Base-by-base conservation (phyloP, 2,329 filamentous ascomycete genomes). In the Helotiales sp. region DNA sequence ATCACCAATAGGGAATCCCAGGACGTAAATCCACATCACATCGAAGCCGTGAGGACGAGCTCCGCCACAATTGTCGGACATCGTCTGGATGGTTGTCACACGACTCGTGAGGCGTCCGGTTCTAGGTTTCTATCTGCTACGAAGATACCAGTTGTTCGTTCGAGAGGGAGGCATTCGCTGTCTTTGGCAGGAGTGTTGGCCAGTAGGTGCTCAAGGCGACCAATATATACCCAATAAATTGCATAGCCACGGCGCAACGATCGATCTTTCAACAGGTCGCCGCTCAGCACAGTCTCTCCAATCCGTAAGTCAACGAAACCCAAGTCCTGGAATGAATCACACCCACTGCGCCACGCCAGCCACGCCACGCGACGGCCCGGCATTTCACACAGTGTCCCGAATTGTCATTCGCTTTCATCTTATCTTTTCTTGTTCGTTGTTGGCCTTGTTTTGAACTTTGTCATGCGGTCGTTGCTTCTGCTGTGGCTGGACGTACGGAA, bases 101-200 rank as follows among this genome's bases (percentile, higher is more conserved):
- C 52, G 37, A 20, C 13, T 61, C 24, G 24, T 64, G 61, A 68
- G 67, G 67, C 67, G 64, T 64, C 58, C n/a, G n/a, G n/a, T n/a
- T n/a, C n/a, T n/a, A n/a, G n/a, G n/a, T n/a, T n/a, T n/a, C n/a
- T n/a, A n/a, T n/a, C n/a, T n/a, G n/a, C n/a, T n/a, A n/a, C n/a
- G n/a, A n/a, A 62, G 24, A 6, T 30, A 52, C 49, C 5, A 45
- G 40, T 2, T 15, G 5, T 17, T 43, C 6, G n/a, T 17, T 20
- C 13, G 13, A 43, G 13, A 15, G 20, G 20, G 40, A 45, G 5
- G 10, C 1, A 20, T 20, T 20, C 40, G 40, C 10, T n/a, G 40
- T 7, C 40, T 20, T 20, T n/a, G 40, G 17, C 7, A 6, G 17
- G n/a, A 6, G 5, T 45, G 17, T n/a, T 20, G n/a, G 3, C 40